Evolutionary conservation across 345 rosid genomes (phyloP), one percentile per base, ranked within the genome.

Genomic region (Boechera retrofracta): DNA sequence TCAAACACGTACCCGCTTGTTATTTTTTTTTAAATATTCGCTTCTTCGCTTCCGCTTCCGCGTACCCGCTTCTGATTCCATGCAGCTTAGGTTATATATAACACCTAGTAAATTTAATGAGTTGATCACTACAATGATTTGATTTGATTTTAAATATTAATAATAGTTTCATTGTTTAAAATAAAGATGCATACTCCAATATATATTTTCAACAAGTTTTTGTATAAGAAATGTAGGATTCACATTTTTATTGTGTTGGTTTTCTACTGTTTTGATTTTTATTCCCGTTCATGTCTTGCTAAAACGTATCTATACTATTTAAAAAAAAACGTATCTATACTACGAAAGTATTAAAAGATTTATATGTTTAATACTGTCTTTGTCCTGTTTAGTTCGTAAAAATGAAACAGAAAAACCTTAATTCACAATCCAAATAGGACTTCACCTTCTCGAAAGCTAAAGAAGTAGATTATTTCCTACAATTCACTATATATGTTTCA

Each of bases 51-150:
- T 28, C 29, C 29, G 29, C 28, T 26, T 26, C 28, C 2, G 28
- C 29, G 3, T 28, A 28, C 3, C 29, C 29, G 29, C 3, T 28
- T 28, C 29, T 28, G 29, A 28, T 28, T 28, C 3, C 3, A 28
- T 28, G 29, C 29, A 2, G 29, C 29, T 28, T 2, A 26, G 28
- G 49, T 13, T 53, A 1, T 21, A 51, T 35, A 67, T 35, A 35
- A 67, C 71, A 51, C 36, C 33, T 66, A 62, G 33, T 12, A 26
- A 33, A 33, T 33, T 5, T 12, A 45, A 26, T 62, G 49, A 41
- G 51, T 41, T 66, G 57, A 33, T 64, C 13, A 28, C 3, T 32
- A 65, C 7, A 52, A 5, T 66, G 42, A 28, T 28, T 28, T 28
- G 29, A 28, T n/a, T 41, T 48, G 2, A 32, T 47, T 48, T 8